Base-by-base conservation (phyloP, 2,329 filamentous ascomycete species). In the Epichloe hybrida region DNA sequence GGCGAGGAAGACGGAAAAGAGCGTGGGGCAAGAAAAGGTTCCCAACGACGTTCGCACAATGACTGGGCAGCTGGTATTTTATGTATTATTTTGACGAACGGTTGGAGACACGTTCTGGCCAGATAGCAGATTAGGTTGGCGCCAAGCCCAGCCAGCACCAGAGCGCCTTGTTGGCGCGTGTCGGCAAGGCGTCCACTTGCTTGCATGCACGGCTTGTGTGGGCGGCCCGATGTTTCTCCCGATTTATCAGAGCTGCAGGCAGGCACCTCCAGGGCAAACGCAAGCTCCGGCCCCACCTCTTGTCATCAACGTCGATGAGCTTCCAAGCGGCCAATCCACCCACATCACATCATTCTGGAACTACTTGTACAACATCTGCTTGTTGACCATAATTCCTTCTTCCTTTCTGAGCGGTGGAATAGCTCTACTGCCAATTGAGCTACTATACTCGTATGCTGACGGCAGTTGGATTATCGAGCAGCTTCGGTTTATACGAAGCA, bases 141-240 rank as follows among this genome's bases (percentile, higher is more conserved):
- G 31, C 31, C 31, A 31, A 31, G 31, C 36, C 13, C 23, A 15
- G 21, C 38, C 27, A 37, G 47, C 35, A n/a, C 15, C 17, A 35
- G 35, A 17, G 41, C 17, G 47, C 49, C 9, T 39, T 34, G 20
- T 27, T 27, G 23, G 37, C 21, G 39, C 9, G 31, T 27, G 39
- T 8, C 27, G 37, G 17, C 40, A 36, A 34, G 42, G 39, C 39
- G 47, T 49, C 47, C 47, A 49, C 39, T 39, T 35, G 31, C 15
- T 6, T 23, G 20, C 20, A 21, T 21, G 3, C 20, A 35, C 42
- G 49, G 17, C n/a, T 35, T 38, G 15, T 7, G 17, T 36, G 31
- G 27, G 17, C 52, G 54, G 54, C 36, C 53, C 53, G 50, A 55
- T 43, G 40, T 53, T 56, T 55, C 49, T 56, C 51, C 54, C 36